Evolutionary conservation across 176 grass and related monocot species (phyloP).

Genomic region (Zizania latifolia): DNA sequence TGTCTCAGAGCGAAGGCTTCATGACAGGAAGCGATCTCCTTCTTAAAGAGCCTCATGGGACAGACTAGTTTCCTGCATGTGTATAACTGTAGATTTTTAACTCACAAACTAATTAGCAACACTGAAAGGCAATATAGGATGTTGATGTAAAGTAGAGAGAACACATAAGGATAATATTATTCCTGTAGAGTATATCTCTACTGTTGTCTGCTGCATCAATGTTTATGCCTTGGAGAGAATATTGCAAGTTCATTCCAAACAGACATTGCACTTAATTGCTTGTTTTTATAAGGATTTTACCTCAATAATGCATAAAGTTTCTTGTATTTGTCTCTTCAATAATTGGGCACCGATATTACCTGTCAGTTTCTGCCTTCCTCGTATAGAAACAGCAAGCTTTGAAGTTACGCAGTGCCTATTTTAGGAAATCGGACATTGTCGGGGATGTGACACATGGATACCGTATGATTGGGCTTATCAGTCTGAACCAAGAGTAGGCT

Average conservation of each 20-base stretch:
- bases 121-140: too few species aligned
- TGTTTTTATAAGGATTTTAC: not conserved
- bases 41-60: not conserved
- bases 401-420: not conserved
- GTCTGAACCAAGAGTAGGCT: too few species aligned
- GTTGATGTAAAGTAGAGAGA: not conserved
- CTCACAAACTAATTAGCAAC: not conserved
- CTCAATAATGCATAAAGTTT: not conserved
- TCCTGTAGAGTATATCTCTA: not conserved
- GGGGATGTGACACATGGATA: too few species aligned
- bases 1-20: slow-evolving; percentile 61
- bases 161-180: not conserved
- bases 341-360: not conserved
- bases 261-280: not conserved
- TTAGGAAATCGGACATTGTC: not conserved
- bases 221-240: not conserved
- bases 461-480: too few species aligned
- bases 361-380: not conserved
- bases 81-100: not conserved
- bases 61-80: not conserved
- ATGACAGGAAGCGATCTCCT: slow-evolving; percentile 83
- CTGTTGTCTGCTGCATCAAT: not conserved
- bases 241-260: not conserved
- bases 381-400: not conserved
- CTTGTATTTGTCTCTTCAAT: not conserved